Percentiles rank a stretch among this genome's conserved stretches.
These are phyloP conservation scores for Ambrosiella cleistominuta DNA, from an alignment of 2,329 filamentous ascomycete genomes.

Conservation along the genomic window DNA sequence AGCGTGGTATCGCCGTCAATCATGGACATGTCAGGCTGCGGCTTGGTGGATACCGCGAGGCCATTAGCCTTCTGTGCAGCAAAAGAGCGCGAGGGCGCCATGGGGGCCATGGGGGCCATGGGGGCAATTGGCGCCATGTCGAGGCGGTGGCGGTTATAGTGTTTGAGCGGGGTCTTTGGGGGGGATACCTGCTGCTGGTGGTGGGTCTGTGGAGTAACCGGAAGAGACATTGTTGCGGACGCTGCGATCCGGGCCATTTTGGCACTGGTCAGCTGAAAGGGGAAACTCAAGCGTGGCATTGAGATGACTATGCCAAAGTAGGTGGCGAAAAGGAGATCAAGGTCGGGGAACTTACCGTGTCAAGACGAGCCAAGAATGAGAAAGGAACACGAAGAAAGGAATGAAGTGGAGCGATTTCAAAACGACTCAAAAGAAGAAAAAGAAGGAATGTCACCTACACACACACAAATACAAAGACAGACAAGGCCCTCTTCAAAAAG, in stretches of 20 bases:
- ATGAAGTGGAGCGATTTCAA: too few relatives aligned
- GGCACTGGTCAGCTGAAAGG: too few relatives aligned
- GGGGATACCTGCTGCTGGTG: background rate
- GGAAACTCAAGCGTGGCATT: background rate
- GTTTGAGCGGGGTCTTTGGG: background rate
- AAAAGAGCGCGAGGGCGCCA: background rate
- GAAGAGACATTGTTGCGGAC: background rate
- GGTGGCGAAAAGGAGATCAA: background rate
- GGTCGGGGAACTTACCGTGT: too few relatives aligned
- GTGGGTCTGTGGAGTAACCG: background rate
- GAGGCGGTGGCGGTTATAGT: background rate
- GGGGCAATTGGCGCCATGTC: background rate
- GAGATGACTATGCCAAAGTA: background rate
- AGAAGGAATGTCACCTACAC: background rate
- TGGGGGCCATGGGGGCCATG: background rate
- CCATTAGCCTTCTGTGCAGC: background rate
- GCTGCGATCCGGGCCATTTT: background rate
- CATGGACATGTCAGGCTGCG: background rate
- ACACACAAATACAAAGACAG: background rate
- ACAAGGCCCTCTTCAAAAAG: background rate
- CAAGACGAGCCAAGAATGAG: too few relatives aligned
- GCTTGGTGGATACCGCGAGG: background rate
- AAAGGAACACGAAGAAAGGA: too few relatives aligned
- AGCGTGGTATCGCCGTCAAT: constrained; percentile 8
- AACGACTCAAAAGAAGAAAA: too few relatives aligned